Evolutionary conservation across 495 filamentous ascomycete species (phyloP).

Genomic region (Penicillium bialowiezense): DNA sequence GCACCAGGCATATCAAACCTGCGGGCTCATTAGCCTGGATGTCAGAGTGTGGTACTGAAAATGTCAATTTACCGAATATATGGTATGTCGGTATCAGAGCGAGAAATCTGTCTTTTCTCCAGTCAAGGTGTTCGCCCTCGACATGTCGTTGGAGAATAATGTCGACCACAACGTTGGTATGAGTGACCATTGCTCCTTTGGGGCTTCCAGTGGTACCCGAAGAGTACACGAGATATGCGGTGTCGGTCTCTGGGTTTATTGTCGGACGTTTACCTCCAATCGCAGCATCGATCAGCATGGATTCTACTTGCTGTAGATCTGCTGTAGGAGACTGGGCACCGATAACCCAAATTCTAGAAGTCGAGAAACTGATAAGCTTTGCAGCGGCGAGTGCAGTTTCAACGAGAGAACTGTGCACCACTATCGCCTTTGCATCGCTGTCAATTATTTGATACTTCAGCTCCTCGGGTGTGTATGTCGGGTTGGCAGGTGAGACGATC

Average conservation of each 20-base stretch:
- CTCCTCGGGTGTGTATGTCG: conserved; percentile 73
- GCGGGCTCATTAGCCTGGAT: not conserved
- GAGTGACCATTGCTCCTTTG: conserved; percentile 51
- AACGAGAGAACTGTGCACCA: conserved; percentile 51
- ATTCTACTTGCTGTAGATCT: too few species aligned
- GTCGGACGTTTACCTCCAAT: not conserved
- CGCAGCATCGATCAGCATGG: too few species aligned
- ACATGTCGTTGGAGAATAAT: conserved; percentile 48
- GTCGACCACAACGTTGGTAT: conserved; percentile 73
- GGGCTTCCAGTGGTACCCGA: conserved; percentile 83
- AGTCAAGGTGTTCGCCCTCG: conserved; percentile 8
- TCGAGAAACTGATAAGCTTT: conserved; percentile 57
- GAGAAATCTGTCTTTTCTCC: conserved; percentile 42
- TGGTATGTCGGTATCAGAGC: conserved; percentile 68
- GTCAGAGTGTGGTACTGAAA: not conserved
- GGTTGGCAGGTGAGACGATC: conserved; percentile 74
- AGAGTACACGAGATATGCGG: conserved; percentile 68
- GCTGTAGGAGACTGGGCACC: too few species aligned
- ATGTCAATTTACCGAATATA: conserved; percentile 60
- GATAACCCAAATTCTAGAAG: not conserved
- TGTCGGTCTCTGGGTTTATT: conserved; percentile 34
- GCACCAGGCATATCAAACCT: conserved; percentile 50
- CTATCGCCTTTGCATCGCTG: too few species aligned
- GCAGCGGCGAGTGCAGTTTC: conserved; percentile 59
- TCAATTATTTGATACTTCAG: conserved; percentile 62